These are phyloP conservation scores for Xylaria scruposa DNA, from an alignment of 495 filamentous ascomycete genomes.

Conservation along the genomic window DNA sequence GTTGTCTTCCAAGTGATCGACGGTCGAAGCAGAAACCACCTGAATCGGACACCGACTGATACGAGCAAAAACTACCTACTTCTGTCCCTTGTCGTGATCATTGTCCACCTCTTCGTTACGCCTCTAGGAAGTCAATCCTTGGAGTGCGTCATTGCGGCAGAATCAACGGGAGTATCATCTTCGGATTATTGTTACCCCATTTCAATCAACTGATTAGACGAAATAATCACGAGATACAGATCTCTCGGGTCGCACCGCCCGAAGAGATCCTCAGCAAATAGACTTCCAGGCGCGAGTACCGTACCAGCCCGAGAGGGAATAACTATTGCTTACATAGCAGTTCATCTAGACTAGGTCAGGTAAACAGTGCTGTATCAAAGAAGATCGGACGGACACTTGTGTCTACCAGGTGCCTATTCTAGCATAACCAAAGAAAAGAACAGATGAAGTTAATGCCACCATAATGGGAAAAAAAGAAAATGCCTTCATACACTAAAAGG, in stretches of 20 bases:
- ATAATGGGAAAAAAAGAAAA: not conserved
- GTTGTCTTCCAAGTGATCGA: slow-evolving; percentile 2
- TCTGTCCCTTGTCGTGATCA: not conserved
- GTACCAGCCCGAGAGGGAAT: not conserved
- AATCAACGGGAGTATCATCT: not conserved
- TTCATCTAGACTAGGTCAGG: not conserved
- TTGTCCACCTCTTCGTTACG: not conserved
- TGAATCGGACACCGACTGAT: slow-evolving; percentile 26
- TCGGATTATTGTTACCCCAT: not conserved
- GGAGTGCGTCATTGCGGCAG: not conserved
- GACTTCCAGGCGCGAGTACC: not conserved
- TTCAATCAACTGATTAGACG: slow-evolving; percentile 7
- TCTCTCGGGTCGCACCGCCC: slow-evolving; percentile 22
- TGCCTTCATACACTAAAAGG: slow-evolving; percentile 15
- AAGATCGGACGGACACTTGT: not conserved
- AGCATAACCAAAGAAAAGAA: not conserved
- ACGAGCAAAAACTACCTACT: slow-evolving; percentile 6
- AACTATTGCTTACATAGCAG: slow-evolving; percentile 9
- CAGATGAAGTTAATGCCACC: not conserved
- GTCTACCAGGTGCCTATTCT: not conserved
- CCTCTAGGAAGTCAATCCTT: slow-evolving; percentile 3
- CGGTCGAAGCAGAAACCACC: not conserved
- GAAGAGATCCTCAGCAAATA: slow-evolving; percentile 8
- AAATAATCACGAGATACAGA: slow-evolving; percentile 1
- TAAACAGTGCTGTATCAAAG: not conserved